These are phyloP conservation scores for Raffaelea ambrosiae DNA, from an alignment of 2,329 filamentous ascomycete genomes.

Conservation along the genomic window DNA sequence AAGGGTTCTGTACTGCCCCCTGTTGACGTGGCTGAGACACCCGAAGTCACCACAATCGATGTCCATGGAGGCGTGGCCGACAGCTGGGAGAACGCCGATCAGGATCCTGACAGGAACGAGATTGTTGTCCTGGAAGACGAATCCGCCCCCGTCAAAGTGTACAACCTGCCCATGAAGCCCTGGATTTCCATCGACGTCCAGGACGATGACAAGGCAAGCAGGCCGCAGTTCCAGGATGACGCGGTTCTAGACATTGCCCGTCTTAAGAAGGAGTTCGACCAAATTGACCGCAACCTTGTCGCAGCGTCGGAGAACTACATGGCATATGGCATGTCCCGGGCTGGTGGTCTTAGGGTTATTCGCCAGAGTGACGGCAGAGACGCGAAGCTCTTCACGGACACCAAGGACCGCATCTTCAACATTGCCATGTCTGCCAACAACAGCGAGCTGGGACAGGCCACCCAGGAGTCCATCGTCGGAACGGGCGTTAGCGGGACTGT, in stretches of 20 bases:
- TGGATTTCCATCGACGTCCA: constrained; percentile 84
- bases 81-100: constrained; percentile 83
- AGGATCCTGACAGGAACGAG: constrained; percentile 55
- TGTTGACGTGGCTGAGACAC: constrained; percentile 38
- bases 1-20: constrained; percentile 18
- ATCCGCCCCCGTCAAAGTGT: constrained; percentile 63
- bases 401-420: constrained; percentile 91
- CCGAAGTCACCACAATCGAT: constrained; percentile 24
- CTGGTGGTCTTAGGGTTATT: constrained; percentile 86
- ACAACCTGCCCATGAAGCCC: constrained; percentile 93
- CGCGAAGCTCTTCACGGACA: constrained; percentile 84
- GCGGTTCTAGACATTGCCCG: constrained; percentile 86
- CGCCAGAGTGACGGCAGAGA: constrained; percentile 89
- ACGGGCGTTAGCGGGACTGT: constrained; percentile 92
- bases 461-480: constrained; percentile 76
- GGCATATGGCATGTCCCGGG: constrained; percentile 87
- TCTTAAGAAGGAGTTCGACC: constrained; percentile 95
- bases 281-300: constrained; percentile 88
- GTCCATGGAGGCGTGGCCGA: constrained; percentile 62
- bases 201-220: constrained; percentile 43
- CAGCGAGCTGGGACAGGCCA: constrained; percentile 41
- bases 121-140: constrained; percentile 57
- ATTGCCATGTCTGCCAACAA: constrained; percentile 70
- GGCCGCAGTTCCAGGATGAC: constrained; percentile 64
- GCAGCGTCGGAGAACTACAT: constrained; percentile 88